Base-by-base conservation (phyloP, 306 rosid species). In the Hippophae tibetana region DNA sequence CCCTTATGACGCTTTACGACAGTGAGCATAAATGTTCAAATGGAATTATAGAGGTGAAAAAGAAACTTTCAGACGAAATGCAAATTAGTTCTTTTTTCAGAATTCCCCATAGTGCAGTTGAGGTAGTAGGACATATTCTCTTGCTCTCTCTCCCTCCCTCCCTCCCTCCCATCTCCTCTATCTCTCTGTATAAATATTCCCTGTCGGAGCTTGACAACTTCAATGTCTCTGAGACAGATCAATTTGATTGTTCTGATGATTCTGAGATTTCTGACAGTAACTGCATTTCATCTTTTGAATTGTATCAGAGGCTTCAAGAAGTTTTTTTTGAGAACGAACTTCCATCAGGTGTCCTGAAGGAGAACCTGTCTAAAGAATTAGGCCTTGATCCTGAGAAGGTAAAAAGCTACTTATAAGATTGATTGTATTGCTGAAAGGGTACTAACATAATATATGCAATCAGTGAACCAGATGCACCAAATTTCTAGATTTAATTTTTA, bases 301-400 rank as follows among this genome's bases (percentile, higher is more conserved):
- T 26, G 47, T 31, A 55, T 63, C 81, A 89, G 97, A 89, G 75
- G 72, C 97, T 89, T 63, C 92, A 89, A 69, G 80, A 82, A 84
- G 97, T 62, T n/a, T 89, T 89, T 70, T 72, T 84, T 27, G 86
- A 80, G 69, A 84, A 83, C 40, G 92, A 86, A 73, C 95, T 86
- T 76, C 95, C 97, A 44, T 58, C 97, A 52, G 83, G 74, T 71
- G 82, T 76, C n/a, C 77, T 80, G 62, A 86, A 77, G 69, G 85
- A 81, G 43, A 68, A 69, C 64, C 82, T 89, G 68, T 89, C 95
- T 27, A 76, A 83, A 56, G 97, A 86, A 65, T 69, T 89, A 75
- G 93, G 87, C 66, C 95, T 89, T 64, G 87, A 86, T 69, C 62
- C 77, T 56, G 84, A 80, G 72, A 86, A 89, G 93, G 95, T 84